phyloP scores from a whole-genome alignment of 768 basidiomycete species.

The Auriscalpium microsporum region DNA sequence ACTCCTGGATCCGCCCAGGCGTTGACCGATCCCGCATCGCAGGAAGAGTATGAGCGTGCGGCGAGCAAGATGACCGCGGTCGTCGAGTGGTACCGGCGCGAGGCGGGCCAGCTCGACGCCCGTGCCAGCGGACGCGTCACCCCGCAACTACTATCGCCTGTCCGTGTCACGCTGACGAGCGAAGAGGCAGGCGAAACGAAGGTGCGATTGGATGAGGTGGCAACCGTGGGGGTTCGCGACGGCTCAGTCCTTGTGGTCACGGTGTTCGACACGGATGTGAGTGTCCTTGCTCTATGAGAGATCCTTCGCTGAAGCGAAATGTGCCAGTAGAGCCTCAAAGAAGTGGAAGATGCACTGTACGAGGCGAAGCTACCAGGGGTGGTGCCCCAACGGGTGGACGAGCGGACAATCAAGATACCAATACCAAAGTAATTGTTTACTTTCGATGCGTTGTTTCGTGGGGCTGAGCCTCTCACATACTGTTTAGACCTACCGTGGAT shows the following conservation, averaged over 20 bases:
- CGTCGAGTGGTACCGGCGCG: slow-evolving; percentile 71
- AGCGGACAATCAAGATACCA: slow-evolving; percentile 66
- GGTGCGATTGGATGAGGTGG: slow-evolving; percentile 51
- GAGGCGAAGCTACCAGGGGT: slow-evolving; percentile 67
- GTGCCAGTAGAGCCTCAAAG: slow-evolving; percentile 59
- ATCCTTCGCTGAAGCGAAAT: not conserved
- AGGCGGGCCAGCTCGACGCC: slow-evolving; percentile 62
- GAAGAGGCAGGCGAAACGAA: slow-evolving; percentile 21
- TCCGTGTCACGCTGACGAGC: slow-evolving; percentile 47
- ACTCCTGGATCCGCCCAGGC: slow-evolving; percentile 62
- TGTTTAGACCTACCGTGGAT: slow-evolving; percentile 65
- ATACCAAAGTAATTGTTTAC: slow-evolving; percentile 57
- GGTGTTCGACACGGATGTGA: slow-evolving; percentile 71
- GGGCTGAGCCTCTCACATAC: not conserved
- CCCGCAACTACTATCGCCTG: slow-evolving; percentile 59
- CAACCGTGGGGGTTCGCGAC: slow-evolving; percentile 75
- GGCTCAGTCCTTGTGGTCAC: slow-evolving; percentile 67
- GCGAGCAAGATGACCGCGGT: slow-evolving; percentile 55
- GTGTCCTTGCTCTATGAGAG: slow-evolving; percentile 15
- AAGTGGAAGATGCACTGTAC: slow-evolving; percentile 67
- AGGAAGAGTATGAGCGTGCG: slow-evolving; percentile 52
- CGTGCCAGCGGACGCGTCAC: slow-evolving; percentile 73
- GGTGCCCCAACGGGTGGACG: slow-evolving; percentile 63
- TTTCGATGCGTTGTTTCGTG: not conserved
- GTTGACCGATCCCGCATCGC: slow-evolving; percentile 41